A percentile compares a stretch with the other conserved stretches of the same genome.
phyloP scores from a whole-genome alignment of 371 early-diverging fungal genomes.

The Parasitella parasitica region DNA sequence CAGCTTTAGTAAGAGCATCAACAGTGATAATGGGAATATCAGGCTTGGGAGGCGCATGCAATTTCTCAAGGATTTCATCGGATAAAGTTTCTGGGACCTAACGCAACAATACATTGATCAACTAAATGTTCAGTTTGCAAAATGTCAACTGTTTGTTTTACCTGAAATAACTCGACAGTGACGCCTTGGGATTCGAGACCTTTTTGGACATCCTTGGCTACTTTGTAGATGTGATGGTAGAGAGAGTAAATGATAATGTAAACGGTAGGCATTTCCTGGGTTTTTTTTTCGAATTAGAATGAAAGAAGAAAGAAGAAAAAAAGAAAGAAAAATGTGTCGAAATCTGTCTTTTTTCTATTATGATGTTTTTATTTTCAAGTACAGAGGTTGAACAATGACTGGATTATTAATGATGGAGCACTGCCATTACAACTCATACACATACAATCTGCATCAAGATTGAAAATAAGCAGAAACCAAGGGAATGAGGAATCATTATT shows the following conservation, averaged over 20 bases:
- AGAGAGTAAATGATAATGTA: conserved; percentile 49
- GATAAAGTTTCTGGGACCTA: conserved; percentile 64
- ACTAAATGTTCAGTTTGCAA: not conserved
- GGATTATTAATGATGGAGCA: not conserved
- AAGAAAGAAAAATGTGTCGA: not conserved
- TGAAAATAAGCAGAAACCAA: not conserved
- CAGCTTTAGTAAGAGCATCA: conserved; percentile 63
- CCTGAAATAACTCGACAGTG: conserved; percentile 64
- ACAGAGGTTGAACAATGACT: conserved; percentile 4
- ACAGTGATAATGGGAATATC: conserved; percentile 65
- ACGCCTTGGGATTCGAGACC: conserved; percentile 59
- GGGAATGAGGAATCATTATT: not conserved
- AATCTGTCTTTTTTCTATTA: not conserved
- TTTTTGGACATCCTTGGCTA: conserved; percentile 59
- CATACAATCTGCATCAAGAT: not conserved
- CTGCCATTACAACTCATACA: not conserved
- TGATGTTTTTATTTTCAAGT: not conserved
- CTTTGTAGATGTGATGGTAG: conserved; percentile 57
- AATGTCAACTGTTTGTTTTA: not conserved
- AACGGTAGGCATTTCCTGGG: conserved; percentile 33
- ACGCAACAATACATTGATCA: not conserved
- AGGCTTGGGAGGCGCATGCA: conserved; percentile 67
- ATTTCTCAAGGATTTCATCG: conserved; percentile 62
- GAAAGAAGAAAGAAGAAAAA: conserved; percentile 1
- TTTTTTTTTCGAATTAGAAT: not conserved